Percentiles rank a stretch among this genome's conserved stretches.
phyloP scores from a whole-genome alignment of 176 grass and related monocot species.

The Pontederia crassipes region DNA sequence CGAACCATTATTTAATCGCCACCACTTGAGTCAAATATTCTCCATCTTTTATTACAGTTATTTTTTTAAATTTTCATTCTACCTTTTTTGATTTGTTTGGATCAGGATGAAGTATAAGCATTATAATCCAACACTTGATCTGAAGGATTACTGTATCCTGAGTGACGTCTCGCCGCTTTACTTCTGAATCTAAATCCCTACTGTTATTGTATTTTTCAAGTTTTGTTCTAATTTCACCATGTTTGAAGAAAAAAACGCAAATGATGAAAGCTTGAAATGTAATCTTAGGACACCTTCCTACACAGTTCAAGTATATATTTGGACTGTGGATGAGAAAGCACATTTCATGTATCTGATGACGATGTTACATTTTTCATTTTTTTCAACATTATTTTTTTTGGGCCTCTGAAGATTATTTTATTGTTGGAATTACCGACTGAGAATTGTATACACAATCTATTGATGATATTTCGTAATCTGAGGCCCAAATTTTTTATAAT shows the following conservation, averaged over 20 bases:
- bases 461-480: conserved; percentile 42
- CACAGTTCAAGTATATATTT: conserved; percentile 29
- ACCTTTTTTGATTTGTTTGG: background rate
- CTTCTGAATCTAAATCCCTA: background rate
- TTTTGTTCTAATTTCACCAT: too few relatives aligned
- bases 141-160: too few relatives aligned
- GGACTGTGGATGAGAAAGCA: conserved; percentile 58
- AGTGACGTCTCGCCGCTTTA: too few relatives aligned
- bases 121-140: background rate
- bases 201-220: too few relatives aligned
- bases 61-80: too few relatives aligned
- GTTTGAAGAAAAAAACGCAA: too few relatives aligned
- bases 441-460: background rate
- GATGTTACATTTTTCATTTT: too few relatives aligned
- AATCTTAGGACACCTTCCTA: conserved; percentile 99
- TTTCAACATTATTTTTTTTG: too few relatives aligned
- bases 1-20: conserved; percentile 63
- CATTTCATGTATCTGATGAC: conserved; percentile 66
- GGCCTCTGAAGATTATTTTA: conserved; percentile 56
- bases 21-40: conserved; percentile 43
- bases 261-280: conserved; percentile 41
- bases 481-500: conserved; percentile 6
- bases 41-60: background rate
- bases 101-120: conserved; percentile 43
- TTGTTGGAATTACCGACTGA: conserved; percentile 97